Conservation (phyloP, 2,329 filamentous ascomycete genomes). For the Fusarium albidum region DNA sequence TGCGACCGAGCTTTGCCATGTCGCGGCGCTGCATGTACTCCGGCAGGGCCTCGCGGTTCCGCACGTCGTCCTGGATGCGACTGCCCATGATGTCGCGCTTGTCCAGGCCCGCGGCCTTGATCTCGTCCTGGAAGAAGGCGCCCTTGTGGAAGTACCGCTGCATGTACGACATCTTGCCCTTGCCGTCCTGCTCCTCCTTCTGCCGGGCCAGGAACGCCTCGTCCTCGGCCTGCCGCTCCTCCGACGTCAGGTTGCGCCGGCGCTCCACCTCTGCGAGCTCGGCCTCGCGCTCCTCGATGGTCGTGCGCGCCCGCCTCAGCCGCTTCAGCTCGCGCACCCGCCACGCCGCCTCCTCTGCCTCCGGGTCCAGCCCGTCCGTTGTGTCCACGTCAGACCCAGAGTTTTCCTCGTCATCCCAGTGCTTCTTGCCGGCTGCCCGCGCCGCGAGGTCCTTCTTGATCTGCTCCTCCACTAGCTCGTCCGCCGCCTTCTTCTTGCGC, state of each 20-base stretch:
- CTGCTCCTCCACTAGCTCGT: conserved; percentile 87
- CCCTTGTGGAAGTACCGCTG: conserved; percentile 98
- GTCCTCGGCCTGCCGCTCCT: conserved; percentile 88
- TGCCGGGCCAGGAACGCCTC: conserved; percentile 79
- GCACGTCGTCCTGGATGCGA: conserved; percentile 82
- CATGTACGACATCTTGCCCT: conserved; percentile 88
- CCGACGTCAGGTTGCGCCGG: conserved; percentile 82
- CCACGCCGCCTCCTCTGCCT: conserved; percentile 91
- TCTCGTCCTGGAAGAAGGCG: conserved; percentile 90
- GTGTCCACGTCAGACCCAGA: conserved; percentile 84
- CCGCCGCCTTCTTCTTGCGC: conserved; percentile 74
- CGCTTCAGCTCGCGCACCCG: conserved; percentile 90
- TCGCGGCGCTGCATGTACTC: conserved; percentile 93
- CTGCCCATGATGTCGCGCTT: conserved; percentile 87
- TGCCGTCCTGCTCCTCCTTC: conserved; percentile 78
- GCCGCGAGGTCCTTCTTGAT: conserved; percentile 83
- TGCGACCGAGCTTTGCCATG: conserved; percentile 92
- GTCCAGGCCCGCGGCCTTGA: conserved; percentile 77
- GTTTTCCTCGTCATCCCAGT: conserved; percentile 84
- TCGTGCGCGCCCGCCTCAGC: conserved; percentile 84
- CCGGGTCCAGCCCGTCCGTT: conserved; percentile 84
- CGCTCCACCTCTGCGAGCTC: conserved; percentile 92
- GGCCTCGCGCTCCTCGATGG: conserved; percentile 82
- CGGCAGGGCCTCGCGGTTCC: conserved; percentile 82
- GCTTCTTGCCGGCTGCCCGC: conserved; percentile 77